Evolutionary conservation across 495 filamentous ascomycete genomes (phyloP).

Genomic region (Aspergillus indologenus): DNA sequence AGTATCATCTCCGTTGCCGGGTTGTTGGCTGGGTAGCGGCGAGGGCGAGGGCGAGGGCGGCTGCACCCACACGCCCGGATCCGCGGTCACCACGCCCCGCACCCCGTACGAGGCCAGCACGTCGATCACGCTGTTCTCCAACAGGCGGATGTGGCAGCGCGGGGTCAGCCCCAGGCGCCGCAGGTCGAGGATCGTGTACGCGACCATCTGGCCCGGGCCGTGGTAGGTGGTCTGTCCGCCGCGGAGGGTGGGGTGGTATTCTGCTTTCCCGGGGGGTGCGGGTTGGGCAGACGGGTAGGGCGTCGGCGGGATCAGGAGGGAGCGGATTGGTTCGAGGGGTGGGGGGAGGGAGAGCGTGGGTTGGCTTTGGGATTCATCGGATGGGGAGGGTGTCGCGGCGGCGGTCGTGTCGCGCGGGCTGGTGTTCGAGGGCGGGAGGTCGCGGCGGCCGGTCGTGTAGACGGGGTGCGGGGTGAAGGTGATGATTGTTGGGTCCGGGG

Average conservation of each 20-base stretch:
- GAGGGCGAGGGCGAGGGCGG: constrained; percentile 4
- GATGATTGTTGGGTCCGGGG: constrained; percentile 67
- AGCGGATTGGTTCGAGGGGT: constrained; percentile 36
- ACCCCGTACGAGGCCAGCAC: constrained; percentile 57
- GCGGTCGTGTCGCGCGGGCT: constrained; percentile 14
- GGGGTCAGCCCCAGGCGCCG: constrained; percentile 50
- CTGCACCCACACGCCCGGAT: constrained; percentile 83
- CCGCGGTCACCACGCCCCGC: constrained; percentile 56
- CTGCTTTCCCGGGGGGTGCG: constrained; percentile 38
- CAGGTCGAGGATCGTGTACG: constrained; percentile 84
- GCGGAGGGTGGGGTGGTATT: constrained; percentile 66
- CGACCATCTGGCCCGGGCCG: constrained; percentile 86
- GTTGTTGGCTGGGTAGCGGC: too few species aligned
- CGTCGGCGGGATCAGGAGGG: constrained; percentile 34
- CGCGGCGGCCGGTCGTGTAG: constrained; percentile 88
- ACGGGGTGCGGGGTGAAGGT: constrained; percentile 82
- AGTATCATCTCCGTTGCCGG: too few species aligned
- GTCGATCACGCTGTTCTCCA: constrained; percentile 73
- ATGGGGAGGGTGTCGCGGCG: not conserved
- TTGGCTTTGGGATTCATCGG: constrained; percentile 14
- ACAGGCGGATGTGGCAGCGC: constrained; percentile 65
- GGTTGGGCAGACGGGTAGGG: constrained; percentile 25
- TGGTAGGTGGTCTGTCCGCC: constrained; percentile 95
- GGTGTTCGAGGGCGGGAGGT: constrained; percentile 56
- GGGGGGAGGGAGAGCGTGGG: constrained; percentile 35